Evolutionary conservation across 129 eudicot genomes (phyloP).

Genomic region (Silybum marianum): DNA sequence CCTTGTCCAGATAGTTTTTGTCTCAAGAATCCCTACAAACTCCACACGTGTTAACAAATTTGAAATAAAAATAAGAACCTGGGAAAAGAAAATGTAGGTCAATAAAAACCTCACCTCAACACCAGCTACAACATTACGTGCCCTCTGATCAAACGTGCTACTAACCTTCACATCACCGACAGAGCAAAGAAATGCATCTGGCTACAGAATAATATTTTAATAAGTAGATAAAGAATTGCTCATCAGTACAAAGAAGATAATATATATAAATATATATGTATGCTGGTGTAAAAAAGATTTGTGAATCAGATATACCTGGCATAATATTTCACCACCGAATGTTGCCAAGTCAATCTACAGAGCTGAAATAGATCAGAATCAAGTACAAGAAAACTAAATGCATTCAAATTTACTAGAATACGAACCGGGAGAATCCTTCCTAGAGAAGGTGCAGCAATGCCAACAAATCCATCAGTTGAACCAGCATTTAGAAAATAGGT

Average conservation of each 20-base stretch:
- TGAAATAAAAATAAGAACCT: neutral
- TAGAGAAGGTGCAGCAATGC: constrained; percentile 93
- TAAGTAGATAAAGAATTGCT: constrained; percentile 13
- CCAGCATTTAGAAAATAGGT: constrained; percentile 72
- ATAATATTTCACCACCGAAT: constrained; percentile 85
- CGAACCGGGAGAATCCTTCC: constrained; percentile 96
- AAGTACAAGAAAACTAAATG: constrained; percentile 8
- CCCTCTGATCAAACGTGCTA: constrained; percentile 80
- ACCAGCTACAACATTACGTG: constrained; percentile 80
- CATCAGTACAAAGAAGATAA: neutral
- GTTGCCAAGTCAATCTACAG: constrained; percentile 84
- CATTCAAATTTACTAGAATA: constrained; percentile 6
- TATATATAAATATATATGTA: too few species aligned
- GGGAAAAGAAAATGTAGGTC: neutral
- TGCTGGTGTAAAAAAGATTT: neutral
- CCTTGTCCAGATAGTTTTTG: constrained; percentile 84
- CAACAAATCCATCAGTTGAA: constrained; percentile 89
- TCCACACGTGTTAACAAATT: constrained; percentile 14
- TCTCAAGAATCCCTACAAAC: constrained; percentile 65
- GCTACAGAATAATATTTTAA: constrained; percentile 49
- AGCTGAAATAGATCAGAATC: constrained; percentile 16
- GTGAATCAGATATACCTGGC: constrained; percentile 63
- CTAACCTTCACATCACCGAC: constrained; percentile 89
- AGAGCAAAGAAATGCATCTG: constrained; percentile 91
- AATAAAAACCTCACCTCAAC: constrained; percentile 62